Evolutionary conservation across 805 yeast genomes (phyloP).

Genomic region (Ogataea zsoltii): DNA sequence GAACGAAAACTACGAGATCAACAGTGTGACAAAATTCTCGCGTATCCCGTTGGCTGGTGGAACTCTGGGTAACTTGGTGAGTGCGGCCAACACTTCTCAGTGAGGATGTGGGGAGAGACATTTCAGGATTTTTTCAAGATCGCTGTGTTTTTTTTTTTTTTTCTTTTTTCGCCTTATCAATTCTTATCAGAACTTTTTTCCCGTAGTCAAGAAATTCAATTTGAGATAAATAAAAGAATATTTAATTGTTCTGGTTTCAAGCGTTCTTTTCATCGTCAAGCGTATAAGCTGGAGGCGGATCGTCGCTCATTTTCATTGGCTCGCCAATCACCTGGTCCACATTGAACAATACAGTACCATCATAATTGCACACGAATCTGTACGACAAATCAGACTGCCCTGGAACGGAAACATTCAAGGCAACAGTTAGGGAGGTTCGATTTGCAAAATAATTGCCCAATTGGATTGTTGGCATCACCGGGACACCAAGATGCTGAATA

Average conservation of each 20-base stretch:
- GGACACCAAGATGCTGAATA: not conserved
- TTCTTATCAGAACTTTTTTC: too few relatives aligned
- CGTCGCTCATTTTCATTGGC: too few relatives aligned
- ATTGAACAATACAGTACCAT: not conserved
- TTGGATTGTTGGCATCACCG: not conserved
- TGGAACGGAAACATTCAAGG: not conserved
- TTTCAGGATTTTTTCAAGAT: not conserved
- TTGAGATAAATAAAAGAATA: too few relatives aligned
- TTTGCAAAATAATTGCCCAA: not conserved
- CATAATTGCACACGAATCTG: not conserved
- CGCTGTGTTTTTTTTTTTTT: too few relatives aligned
- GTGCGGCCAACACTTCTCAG: slow-evolving; percentile 25
- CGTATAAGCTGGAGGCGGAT: too few relatives aligned
- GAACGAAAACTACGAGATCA: not conserved
- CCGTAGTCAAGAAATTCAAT: too few relatives aligned
- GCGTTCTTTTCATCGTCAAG: too few relatives aligned
- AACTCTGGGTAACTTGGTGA: slow-evolving; percentile 17
- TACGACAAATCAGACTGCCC: not conserved
- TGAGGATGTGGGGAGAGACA: not conserved
- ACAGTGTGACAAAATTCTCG: not conserved
- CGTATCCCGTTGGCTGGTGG: slow-evolving; percentile 27
- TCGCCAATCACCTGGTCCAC: too few relatives aligned
- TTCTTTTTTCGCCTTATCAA: too few relatives aligned
- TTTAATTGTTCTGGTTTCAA: too few relatives aligned
- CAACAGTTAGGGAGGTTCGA: not conserved